phyloP scores from a whole-genome alignment of 768 basidiomycete genomes.

The Naganishia antarctica region DNA sequence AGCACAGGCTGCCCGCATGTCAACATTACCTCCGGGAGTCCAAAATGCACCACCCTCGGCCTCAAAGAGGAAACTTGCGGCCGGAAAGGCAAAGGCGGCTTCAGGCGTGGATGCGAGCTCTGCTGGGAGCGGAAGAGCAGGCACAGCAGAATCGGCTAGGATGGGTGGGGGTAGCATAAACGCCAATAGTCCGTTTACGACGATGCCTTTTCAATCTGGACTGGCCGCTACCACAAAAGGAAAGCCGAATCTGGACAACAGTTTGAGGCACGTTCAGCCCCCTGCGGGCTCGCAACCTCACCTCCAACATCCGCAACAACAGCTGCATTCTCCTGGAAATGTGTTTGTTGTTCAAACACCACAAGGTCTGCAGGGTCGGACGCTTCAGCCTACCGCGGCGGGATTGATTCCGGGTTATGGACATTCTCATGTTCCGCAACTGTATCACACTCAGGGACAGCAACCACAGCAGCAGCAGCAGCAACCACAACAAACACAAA shows the following conservation, averaged over 20 bases:
- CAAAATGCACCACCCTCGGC: conserved; percentile 14
- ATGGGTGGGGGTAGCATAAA: not conserved
- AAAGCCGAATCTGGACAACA: not conserved
- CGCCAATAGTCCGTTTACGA: conserved; percentile 13
- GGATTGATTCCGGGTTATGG: conserved; percentile 17
- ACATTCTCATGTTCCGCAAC: conserved; percentile 8
- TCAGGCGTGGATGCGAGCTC: not conserved
- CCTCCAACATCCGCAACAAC: not conserved
- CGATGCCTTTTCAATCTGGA: conserved; percentile 10
- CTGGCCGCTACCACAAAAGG: not conserved
- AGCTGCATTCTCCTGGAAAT: conserved; percentile 13
- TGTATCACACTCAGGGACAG: conserved; percentile 11
- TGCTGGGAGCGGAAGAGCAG: not conserved
- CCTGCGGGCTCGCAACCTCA: not conserved
- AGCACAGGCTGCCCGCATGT: conserved; percentile 58
- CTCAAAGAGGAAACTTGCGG: not conserved
- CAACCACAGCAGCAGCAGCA: not conserved
- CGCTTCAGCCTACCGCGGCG: not conserved
- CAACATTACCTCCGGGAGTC: conserved; percentile 59
- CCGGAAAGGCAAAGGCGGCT: not conserved
- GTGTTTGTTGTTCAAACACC: conserved; percentile 17
- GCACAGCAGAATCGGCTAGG: conserved; percentile 6
- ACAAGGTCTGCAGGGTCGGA: conserved; percentile 11
- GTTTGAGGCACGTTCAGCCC: not conserved
- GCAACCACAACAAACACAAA: conserved; percentile 5